Conservation (phyloP, 2,329 filamentous ascomycete genomes). For the Trichophyton mentagrophytes region DNA sequence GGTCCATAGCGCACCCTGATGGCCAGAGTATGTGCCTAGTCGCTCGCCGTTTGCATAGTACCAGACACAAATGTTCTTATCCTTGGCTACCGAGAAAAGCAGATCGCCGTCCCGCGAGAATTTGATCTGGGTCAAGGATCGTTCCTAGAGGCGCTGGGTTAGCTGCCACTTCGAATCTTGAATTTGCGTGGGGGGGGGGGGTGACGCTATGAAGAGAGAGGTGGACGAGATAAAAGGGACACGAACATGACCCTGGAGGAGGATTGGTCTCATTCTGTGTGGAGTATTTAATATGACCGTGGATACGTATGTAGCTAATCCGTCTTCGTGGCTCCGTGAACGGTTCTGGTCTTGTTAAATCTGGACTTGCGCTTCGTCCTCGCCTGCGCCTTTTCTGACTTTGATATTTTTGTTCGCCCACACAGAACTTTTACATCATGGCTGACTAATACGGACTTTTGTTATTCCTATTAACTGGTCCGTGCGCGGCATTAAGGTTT, state of each 20-base stretch:
- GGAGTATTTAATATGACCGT: not conserved
- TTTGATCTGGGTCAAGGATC: constrained; percentile 89
- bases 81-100: constrained; percentile 90
- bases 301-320: not conserved
- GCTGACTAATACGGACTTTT: not conserved
- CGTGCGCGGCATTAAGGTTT: not conserved
- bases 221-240: not conserved
- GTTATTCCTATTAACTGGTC: not conserved
- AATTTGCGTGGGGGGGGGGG: not conserved
- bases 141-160: constrained; percentile 45
- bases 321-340: not conserved
- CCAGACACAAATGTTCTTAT: constrained; percentile 95
- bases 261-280: constrained; percentile 84
- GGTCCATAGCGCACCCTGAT: constrained; percentile 97
- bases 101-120: constrained; percentile 94
- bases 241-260: constrained; percentile 79
- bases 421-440: not conserved
- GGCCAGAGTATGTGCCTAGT: constrained; percentile 89
- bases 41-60: constrained; percentile 96
- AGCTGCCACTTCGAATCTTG: constrained; percentile 8
- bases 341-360: not conserved
- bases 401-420: not conserved
- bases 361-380: constrained; percentile 10
- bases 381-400: not conserved
- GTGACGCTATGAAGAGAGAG: not conserved